Base-by-base conservation (phyloP, 2,329 filamentous ascomycete species). In the Seiridium cupressi region DNA sequence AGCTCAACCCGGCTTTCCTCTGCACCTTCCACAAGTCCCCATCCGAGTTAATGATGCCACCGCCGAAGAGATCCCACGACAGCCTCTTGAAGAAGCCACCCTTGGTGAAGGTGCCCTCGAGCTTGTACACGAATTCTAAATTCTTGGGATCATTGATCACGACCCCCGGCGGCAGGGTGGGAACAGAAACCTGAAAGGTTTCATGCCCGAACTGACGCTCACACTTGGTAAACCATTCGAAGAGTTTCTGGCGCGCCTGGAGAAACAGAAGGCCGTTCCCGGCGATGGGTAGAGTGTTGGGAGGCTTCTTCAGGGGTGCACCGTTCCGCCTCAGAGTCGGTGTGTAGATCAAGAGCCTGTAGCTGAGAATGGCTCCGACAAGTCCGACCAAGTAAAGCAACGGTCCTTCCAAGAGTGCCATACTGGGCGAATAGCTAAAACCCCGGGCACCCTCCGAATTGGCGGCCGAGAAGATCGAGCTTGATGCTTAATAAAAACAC, bases 31-130 rank as follows among this genome's bases (percentile, higher is more conserved):
- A 89, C 32, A 86, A 68, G 31, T 87, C 83, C 46, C 87, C 87
- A 62, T 89, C 86, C 34, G 82, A 82, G 64, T 89, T 89, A 72
- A 89, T 88, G 64, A 89, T 89, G 34, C 87, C 87, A 64, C 86
- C 70, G 73, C 81, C 87, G 62, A 89, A 89, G 0, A 89, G 73
- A 67, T 89, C 86, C 79, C 82, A 83, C 0, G 85, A 83, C 44
- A 85, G 78, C 18, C 74, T 73, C 64, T 84, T 86, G 67, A 89
- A 84, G 63, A 89, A 88, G 2, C 78, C 75, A 11, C 87, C 87
- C 66, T 89, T 89, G 51, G 80, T 76, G 66, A 89, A 88, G 10
- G 84, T 70, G 9, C 77, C 80, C 66, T 88, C 85, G 61, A 87
- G 79, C 68, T 82, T 85, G 65, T 89, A 82, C 36, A 89, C 80